Percentiles rank a stretch among this genome's conserved stretches.
These are phyloP conservation scores for Linderniella brevidens DNA, from an alignment of 257 asterid species.

Conservation along the genomic window DNA sequence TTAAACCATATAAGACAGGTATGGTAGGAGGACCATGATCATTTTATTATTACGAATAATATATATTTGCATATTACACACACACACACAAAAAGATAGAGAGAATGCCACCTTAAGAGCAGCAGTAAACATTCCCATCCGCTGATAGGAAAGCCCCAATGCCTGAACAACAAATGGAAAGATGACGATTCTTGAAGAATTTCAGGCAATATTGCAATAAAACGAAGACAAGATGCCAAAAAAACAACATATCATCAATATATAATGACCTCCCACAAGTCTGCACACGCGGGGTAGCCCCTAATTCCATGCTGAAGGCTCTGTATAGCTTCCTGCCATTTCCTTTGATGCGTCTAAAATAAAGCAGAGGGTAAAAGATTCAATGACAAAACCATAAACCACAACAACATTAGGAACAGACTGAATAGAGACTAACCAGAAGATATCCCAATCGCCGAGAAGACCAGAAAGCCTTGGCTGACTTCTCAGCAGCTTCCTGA, in stretches of 20 bases:
- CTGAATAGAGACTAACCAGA: constrained; percentile 31
- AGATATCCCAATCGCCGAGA: constrained; percentile 76
- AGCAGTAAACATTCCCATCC: constrained; percentile 94
- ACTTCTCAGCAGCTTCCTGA: constrained; percentile 60
- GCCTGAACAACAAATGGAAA: constrained; percentile 32
- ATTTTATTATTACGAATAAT: too few species aligned
- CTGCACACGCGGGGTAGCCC: constrained; percentile 75
- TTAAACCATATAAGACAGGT: neutral
- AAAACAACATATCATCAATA: constrained; percentile 1
- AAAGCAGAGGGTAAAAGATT: constrained; percentile 5
- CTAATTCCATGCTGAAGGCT: constrained; percentile 91
- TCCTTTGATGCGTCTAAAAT: constrained; percentile 58
- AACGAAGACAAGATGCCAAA: neutral
- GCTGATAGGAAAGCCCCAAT: constrained; percentile 83
- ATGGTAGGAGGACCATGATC: neutral
- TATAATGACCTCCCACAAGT: constrained; percentile 76
- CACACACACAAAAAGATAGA: neutral
- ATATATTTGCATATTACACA: too few species aligned
- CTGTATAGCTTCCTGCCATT: constrained; percentile 89
- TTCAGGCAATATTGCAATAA: constrained; percentile 3
- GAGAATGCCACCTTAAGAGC: constrained; percentile 63
- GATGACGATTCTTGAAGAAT: constrained; percentile 7
- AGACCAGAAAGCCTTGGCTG: constrained; percentile 97
- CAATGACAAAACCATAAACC: neutral
- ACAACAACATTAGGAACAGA: constrained; percentile 2